phyloP scores from a whole-genome alignment of 2,329 filamentous ascomycete species.

The Colletotrichum tanaceti region DNA sequence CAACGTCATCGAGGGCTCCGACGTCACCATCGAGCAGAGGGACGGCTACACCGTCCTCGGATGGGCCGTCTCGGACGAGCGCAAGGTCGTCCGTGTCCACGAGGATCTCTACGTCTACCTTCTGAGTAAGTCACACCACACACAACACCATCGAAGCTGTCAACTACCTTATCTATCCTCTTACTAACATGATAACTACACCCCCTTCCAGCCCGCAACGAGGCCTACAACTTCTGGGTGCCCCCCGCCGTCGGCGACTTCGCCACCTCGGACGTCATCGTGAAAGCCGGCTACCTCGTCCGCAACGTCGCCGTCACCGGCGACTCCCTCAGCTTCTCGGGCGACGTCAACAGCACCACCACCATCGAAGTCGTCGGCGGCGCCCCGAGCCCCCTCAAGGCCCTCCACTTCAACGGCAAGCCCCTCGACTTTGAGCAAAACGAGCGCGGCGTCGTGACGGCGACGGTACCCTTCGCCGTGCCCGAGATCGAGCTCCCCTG shows the following conservation, averaged over 20 bases:
- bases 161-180: not conserved
- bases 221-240: constrained; percentile 45
- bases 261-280: constrained; percentile 42
- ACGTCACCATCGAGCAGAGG: constrained; percentile 28
- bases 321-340: constrained; percentile 42
- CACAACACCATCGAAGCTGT: too few species aligned
- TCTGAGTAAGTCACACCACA: constrained; percentile 49
- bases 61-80: constrained; percentile 39
- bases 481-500: constrained; percentile 40
- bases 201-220: constrained; percentile 40
- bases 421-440: constrained; percentile 40
- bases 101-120: constrained; percentile 36
- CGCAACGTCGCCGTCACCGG: constrained; percentile 39
- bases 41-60: constrained; percentile 37
- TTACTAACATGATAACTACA: constrained; percentile 4
- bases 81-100: constrained; percentile 38
- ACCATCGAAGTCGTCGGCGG: constrained; percentile 43
- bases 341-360: constrained; percentile 44
- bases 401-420: constrained; percentile 41
- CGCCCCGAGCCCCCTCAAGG: constrained; percentile 37
- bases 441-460: constrained; percentile 40
- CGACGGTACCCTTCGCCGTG: constrained; percentile 37
- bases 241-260: constrained; percentile 40
- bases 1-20: constrained; percentile 34
- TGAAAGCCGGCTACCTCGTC: constrained; percentile 44